A percentile compares a stretch with the other conserved stretches of the same genome.
These are phyloP conservation scores for Athelia psychrophila DNA, from an alignment of 1,284 basidiomycete species.

Conservation along the genomic window DNA sequence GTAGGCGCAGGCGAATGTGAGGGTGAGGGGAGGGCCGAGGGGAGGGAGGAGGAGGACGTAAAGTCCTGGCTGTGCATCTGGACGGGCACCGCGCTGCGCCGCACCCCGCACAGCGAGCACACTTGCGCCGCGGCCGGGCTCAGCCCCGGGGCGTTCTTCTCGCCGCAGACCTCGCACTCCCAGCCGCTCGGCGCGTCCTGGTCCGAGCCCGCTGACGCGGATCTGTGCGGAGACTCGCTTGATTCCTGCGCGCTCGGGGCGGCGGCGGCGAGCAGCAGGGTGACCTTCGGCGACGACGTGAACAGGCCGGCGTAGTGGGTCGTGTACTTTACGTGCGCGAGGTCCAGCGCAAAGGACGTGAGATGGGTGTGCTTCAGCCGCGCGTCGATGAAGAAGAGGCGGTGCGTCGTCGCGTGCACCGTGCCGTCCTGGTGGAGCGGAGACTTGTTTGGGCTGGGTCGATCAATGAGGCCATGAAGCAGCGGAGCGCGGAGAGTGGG, in stretches of 20 bases:
- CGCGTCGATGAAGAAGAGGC: slow-evolving; percentile 79
- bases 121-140: slow-evolving; percentile 58
- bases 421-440: slow-evolving; percentile 70
- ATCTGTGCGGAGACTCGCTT: slow-evolving; percentile 1
- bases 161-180: slow-evolving; percentile 86
- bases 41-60: slow-evolving; percentile 30
- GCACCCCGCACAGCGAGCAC: slow-evolving; percentile 76
- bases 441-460: slow-evolving; percentile 75
- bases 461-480: slow-evolving; percentile 18
- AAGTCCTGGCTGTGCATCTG: slow-evolving; percentile 19
- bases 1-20: slow-evolving; percentile 26
- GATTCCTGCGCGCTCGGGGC: slow-evolving; percentile 21
- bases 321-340: slow-evolving; percentile 71
- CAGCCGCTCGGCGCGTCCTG: slow-evolving; percentile 58
- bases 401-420: slow-evolving; percentile 80
- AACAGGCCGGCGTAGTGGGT: slow-evolving; percentile 93
- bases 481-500: slow-evolving; percentile 3
- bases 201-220: slow-evolving; percentile 11
- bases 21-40: slow-evolving; percentile 29
- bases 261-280: slow-evolving; percentile 56
- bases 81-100: slow-evolving; percentile 44
- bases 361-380: slow-evolving; percentile 37
- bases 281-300: slow-evolving; percentile 88
- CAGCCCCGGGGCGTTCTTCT: slow-evolving; percentile 71
- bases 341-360: slow-evolving; percentile 58